Percentiles rank a stretch among this genome's conserved stretches.
phyloP scores from a whole-genome alignment of 768 basidiomycete species.

The Auricularia cornea region DNA sequence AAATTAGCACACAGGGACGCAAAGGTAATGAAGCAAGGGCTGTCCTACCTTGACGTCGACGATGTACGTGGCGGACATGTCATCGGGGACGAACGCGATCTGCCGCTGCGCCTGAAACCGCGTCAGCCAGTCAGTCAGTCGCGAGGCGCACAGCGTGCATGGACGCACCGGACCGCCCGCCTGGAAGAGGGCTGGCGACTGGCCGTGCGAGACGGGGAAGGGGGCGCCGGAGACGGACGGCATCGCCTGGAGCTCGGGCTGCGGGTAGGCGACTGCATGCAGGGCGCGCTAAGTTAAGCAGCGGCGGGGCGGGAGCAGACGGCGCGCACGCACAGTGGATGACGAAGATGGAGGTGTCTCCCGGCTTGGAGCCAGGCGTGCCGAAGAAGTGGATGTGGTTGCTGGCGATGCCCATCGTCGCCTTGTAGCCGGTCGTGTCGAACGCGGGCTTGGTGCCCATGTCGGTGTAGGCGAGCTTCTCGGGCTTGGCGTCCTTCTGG shows the following conservation, averaged over 20 bases:
- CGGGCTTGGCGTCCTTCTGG: slow-evolving; percentile 50
- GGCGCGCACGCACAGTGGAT: slow-evolving; percentile 62
- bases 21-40: not conserved
- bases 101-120: slow-evolving; percentile 51
- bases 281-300: not conserved
- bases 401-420: slow-evolving; percentile 73
- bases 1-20: not conserved
- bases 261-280: slow-evolving; percentile 69
- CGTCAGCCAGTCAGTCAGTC: not conserved
- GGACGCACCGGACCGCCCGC: slow-evolving; percentile 32
- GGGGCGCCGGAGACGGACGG: slow-evolving; percentile 34
- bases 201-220: slow-evolving; percentile 63
- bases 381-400: slow-evolving; percentile 83
- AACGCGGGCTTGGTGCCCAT: slow-evolving; percentile 47
- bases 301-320: not conserved
- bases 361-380: slow-evolving; percentile 57
- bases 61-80: slow-evolving; percentile 64
- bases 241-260: slow-evolving; percentile 58
- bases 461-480: slow-evolving; percentile 54
- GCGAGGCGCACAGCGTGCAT: not conserved
- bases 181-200: slow-evolving; percentile 64
- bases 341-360: slow-evolving; percentile 71
- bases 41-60: slow-evolving; percentile 53
- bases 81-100: slow-evolving; percentile 71
- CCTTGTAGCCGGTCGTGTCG: slow-evolving; percentile 46